Conservation (phyloP, 345 rosid species). For the Syzygium jambos region DNA sequence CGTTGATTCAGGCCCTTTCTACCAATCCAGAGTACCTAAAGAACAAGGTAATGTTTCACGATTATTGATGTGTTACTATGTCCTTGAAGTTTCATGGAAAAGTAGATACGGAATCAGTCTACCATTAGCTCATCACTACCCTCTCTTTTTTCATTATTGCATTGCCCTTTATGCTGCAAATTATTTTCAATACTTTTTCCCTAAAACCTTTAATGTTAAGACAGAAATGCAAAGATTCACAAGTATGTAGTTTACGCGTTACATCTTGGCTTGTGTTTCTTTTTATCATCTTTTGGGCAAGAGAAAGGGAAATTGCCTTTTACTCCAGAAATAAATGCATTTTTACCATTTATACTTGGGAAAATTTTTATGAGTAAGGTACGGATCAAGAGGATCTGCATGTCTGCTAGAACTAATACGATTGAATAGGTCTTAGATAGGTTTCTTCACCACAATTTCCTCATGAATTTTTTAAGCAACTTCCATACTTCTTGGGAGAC, state of each 20-base stretch:
- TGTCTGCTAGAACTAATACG: not conserved
- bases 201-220: not conserved
- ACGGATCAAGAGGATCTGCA: not conserved
- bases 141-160: not conserved
- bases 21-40: constrained; percentile 84
- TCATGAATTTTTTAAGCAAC: not conserved
- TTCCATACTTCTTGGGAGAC: not conserved
- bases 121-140: not conserved
- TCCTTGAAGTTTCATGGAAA: not conserved
- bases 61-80: not conserved
- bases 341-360: not conserved
- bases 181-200: not conserved
- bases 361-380: not conserved
- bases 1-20: constrained; percentile 75
- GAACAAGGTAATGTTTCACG: constrained; percentile 49
- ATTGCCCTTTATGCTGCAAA: not conserved
- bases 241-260: not conserved
- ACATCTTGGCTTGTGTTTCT: not conserved
- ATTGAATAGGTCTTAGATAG: not conserved
- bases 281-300: not conserved
- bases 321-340: not conserved
- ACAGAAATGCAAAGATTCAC: not conserved
- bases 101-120: not conserved
- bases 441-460: not conserved
- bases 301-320: not conserved